These are phyloP conservation scores for Amesomyces nigricolor DNA, from an alignment of 2,329 filamentous ascomycete species.

Conservation along the genomic window DNA sequence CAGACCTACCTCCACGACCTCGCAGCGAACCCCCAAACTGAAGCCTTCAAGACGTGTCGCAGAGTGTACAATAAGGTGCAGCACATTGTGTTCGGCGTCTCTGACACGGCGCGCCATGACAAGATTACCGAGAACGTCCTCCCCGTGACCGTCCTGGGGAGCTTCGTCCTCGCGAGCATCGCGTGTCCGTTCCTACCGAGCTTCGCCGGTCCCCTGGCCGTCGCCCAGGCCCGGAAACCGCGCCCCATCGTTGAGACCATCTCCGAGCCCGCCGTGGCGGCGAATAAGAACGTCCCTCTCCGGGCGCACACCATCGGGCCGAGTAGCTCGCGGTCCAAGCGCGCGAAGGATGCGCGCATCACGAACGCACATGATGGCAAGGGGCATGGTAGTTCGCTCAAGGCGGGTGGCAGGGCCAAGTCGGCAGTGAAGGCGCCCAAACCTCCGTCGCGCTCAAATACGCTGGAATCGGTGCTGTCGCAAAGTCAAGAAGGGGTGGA, in stretches of 20 bases:
- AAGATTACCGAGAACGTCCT: conserved; percentile 77
- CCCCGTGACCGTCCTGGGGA: conserved; percentile 74
- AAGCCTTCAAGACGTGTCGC: conserved; percentile 74
- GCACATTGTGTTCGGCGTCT: conserved; percentile 75
- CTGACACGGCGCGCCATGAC: conserved; percentile 62
- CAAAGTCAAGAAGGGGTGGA: conserved; percentile 36
- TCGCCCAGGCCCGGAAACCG: conserved; percentile 75
- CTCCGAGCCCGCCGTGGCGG: conserved; percentile 45
- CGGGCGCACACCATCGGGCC: conserved; percentile 63
- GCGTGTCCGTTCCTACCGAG: conserved; percentile 69
- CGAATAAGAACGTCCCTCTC: conserved; percentile 47
- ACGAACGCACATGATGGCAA: conserved; percentile 41
- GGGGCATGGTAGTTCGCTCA: conserved; percentile 18
- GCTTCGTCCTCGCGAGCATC: conserved; percentile 71
- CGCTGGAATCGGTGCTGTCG: conserved; percentile 20
- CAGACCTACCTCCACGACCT: conserved; percentile 84
- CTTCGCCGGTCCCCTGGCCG: conserved; percentile 73
- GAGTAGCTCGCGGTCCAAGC: conserved; percentile 45
- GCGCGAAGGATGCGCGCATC: conserved; percentile 42
- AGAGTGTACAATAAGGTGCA: conserved; percentile 85
- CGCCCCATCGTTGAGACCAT: conserved; percentile 57
- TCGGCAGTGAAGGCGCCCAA: conserved; percentile 17
- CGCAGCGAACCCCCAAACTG: conserved; percentile 65
- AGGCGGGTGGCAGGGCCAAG: conserved; percentile 18
- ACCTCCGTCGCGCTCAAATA: conserved; percentile 23